phyloP scores from a whole-genome alignment of 2,329 filamentous ascomycete genomes.

The Trichoderma atrobrunneum region DNA sequence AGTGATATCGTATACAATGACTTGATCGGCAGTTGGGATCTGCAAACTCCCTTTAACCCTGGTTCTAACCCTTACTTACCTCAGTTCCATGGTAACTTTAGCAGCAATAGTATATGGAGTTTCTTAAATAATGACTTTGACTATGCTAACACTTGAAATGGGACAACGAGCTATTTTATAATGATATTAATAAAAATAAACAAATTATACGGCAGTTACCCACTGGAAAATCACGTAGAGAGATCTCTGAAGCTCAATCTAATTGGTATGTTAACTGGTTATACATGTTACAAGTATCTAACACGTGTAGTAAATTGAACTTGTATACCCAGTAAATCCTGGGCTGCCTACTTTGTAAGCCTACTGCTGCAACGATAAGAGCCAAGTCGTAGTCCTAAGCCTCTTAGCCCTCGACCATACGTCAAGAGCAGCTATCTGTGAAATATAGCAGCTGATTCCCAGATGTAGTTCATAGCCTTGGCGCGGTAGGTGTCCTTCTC shows the following conservation, averaged over 20 bases:
- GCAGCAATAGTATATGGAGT: neutral
- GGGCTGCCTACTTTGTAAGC: too few species aligned
- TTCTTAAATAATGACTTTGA: neutral
- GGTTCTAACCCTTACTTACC: neutral
- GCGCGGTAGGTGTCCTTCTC: neutral
- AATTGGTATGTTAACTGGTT: too few species aligned
- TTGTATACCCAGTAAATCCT: neutral
- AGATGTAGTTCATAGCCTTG: neutral
- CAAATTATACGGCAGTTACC: too few species aligned
- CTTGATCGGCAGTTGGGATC: neutral
- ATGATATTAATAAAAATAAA: too few species aligned
- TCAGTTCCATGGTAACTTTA: neutral
- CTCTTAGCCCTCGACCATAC: neutral
- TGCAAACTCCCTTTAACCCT: neutral
- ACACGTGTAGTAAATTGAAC: too few species aligned
- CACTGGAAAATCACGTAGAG: too few species aligned
- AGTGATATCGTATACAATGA: neutral
- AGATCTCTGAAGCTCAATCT: too few species aligned
- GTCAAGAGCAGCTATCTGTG: neutral
- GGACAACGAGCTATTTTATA: neutral
- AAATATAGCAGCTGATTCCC: neutral
- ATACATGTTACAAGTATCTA: too few species aligned
- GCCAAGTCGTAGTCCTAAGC: neutral
- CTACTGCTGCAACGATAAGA: too few species aligned
- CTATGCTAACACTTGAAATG: neutral